A percentile compares a stretch with the other conserved stretches of the same genome.
Evolutionary conservation across 805 yeast species (phyloP).

Genomic region (Starmera caribaea): DNA sequence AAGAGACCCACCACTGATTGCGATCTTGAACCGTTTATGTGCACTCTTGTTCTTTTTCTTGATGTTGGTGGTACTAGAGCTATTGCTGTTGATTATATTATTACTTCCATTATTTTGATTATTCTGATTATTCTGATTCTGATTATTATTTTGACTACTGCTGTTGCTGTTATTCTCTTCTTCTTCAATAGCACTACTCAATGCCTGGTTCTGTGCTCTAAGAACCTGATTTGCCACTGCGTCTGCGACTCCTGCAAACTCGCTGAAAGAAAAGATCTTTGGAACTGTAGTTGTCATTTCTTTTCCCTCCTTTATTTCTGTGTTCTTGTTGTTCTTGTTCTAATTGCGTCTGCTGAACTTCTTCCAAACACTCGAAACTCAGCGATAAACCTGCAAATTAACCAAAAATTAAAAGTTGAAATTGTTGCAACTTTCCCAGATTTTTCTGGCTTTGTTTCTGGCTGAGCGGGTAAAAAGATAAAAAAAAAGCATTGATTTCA

Average conservation of each 20-base stretch:
- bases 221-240: conserved; percentile 95
- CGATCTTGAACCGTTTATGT: conserved; percentile 76
- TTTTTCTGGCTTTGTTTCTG: no score
- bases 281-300: conserved; percentile 90
- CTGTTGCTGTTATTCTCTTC: conserved; percentile 8
- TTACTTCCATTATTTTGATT: neutral
- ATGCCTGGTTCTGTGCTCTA: conserved; percentile 65
- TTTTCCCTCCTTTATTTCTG: no score
- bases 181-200: conserved; percentile 3
- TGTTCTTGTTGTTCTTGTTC: no score
- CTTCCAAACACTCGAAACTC: neutral
- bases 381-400: no score
- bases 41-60: conserved; percentile 35
- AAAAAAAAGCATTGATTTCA: no score
- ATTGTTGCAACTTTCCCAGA: no score
- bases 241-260: conserved; percentile 82
- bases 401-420: neutral
- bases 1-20: conserved; percentile 88
- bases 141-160: conserved; percentile 3
- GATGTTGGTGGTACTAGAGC: conserved; percentile 4
- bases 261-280: conserved; percentile 85
- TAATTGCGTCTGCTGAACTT: neutral
- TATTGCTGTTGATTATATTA: conserved; percentile 3
- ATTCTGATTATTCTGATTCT: conserved; percentile 4
- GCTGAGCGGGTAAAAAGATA: no score